Conservation (phyloP, 768 basidiomycete species). For the Rhodosporidiobolus sp. region DNA sequence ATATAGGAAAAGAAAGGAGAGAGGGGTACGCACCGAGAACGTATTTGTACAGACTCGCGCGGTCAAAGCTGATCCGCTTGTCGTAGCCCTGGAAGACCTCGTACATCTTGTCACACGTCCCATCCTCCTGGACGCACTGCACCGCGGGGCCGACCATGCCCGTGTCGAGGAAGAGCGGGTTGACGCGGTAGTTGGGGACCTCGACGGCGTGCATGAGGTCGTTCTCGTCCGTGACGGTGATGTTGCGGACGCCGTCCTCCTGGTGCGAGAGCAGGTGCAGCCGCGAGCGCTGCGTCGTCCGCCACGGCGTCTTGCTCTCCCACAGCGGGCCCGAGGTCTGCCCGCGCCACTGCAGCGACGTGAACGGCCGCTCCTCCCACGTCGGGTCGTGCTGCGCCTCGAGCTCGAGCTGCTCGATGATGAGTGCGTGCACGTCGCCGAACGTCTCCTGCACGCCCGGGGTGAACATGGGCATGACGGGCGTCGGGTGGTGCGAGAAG, state of each 20-base stretch:
- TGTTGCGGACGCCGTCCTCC: conserved; percentile 36
- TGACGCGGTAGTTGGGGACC: conserved; percentile 42
- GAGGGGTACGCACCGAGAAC: conserved; percentile 26
- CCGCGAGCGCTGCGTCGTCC: conserved; percentile 44
- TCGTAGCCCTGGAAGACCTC: conserved; percentile 42
- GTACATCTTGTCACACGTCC: conserved; percentile 42
- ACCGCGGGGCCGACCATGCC: conserved; percentile 45
- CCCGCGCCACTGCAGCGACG: conserved; percentile 52
- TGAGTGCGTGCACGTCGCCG: conserved; percentile 45
- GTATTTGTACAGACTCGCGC: conserved; percentile 40
- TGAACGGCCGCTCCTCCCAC: conserved; percentile 52
- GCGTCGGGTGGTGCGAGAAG: conserved; percentile 42
- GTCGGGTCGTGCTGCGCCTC: conserved; percentile 43
- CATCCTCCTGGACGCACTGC: conserved; percentile 44
- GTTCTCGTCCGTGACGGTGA: conserved; percentile 39
- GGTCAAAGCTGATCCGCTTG: conserved; percentile 40
- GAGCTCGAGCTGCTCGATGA: conserved; percentile 45
- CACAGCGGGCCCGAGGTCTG: conserved; percentile 50
- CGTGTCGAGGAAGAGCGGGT: conserved; percentile 44
- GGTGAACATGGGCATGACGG: conserved; percentile 42
- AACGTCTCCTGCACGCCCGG: conserved; percentile 42
- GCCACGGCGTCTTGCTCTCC: conserved; percentile 42
- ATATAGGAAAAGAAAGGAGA: not conserved
- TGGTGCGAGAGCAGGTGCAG: conserved; percentile 43
- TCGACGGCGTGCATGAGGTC: conserved; percentile 28